Evolutionary conservation across 805 yeast species (phyloP), one percentile per base, ranked within the genome.

Genomic region (Saccharomycopsis malanga): DNA sequence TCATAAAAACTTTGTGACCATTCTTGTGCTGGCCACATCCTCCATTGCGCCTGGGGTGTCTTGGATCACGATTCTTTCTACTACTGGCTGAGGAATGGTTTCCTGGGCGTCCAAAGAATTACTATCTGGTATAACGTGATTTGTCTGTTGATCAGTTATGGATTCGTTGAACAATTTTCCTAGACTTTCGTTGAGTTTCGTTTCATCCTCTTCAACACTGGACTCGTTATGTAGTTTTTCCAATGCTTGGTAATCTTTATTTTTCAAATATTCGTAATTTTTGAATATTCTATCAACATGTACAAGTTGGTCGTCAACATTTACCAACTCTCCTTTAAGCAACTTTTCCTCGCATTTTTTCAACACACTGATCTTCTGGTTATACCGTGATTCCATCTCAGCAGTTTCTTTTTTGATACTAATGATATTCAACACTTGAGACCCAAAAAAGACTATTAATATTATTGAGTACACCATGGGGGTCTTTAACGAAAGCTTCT

Each of bases 341-440:
- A 70, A 61, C 34, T 71, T 62, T 15, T 54, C 58, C 2, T 72
- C 65, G n/a, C 75, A 53, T 22, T 61, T 64, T 15, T 66, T 59
- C 22, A 73, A 57, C 14, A 69, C 64, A 17, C 57, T 52, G 9
- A 67, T 59, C 56, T 70, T 72, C 29, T 71, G 53, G 2, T 53
- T 38, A 52, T 69, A 65, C 12, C 69, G 58, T 34, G 66, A 58
- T 21, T 67, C 70, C 54, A 73, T 53, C 20, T 68, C 72, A 4
- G 67, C 67, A 24, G 61, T 58, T 12, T 63, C 62, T 34, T 70
- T 65, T 44, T 72, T 67, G 25, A 65, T 60, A 34, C 68, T 66
- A 45, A 70, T 70, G 18, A 74, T 67, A 56, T 71, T 69, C 52
- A 72, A 67, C 6, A 76, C 61, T 54, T 73, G 68, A 0, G 77